Percentiles rank a stretch among this genome's conserved stretches.
Conservation (phyloP, 164 flowering plant genomes). For the Vitis vinifera region DNA sequence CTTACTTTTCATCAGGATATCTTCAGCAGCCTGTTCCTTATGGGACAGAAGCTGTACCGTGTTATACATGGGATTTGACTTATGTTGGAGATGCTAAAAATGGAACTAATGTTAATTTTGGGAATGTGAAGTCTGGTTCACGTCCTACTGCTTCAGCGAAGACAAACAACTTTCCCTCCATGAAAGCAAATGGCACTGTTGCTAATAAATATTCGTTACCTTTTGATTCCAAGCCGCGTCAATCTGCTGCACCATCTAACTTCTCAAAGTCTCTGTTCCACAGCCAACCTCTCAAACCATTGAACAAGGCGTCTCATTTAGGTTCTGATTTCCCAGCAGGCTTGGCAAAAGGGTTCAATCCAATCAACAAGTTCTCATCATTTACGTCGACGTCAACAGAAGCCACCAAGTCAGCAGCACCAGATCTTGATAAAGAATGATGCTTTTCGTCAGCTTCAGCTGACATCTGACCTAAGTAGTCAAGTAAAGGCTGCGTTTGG, state of each 20-base stretch:
- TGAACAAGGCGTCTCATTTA: slow-evolving; percentile 37
- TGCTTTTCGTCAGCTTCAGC: slow-evolving; percentile 50
- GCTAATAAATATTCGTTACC: slow-evolving; percentile 18
- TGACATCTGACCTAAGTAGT: slow-evolving; percentile 42
- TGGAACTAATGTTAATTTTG: slow-evolving; percentile 17
- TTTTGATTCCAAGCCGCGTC: background rate
- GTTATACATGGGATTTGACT: slow-evolving; percentile 31
- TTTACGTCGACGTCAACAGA: slow-evolving; percentile 45
- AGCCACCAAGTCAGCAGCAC: slow-evolving; percentile 56
- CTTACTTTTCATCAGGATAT: slow-evolving; percentile 34
- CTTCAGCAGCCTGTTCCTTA: slow-evolving; percentile 26
- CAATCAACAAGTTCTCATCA: slow-evolving; percentile 30
- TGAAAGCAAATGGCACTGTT: slow-evolving; percentile 20
- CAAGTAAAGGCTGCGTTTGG: slow-evolving; percentile 57
- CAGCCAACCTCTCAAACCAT: slow-evolving; percentile 22
- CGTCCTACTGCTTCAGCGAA: slow-evolving; percentile 24
- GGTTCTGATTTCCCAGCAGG: slow-evolving; percentile 26
- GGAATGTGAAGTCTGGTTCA: slow-evolving; percentile 21
- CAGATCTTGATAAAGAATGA: slow-evolving; percentile 49
- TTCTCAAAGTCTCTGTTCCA: slow-evolving; percentile 26
- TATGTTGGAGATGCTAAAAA: slow-evolving; percentile 23
- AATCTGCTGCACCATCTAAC: slow-evolving; percentile 11
- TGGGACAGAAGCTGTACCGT: slow-evolving; percentile 34
- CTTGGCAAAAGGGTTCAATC: slow-evolving; percentile 20
- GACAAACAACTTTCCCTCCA: slow-evolving; percentile 26